A percentile compares a stretch with the other conserved stretches of the same genome.
phyloP scores from a whole-genome alignment of 208 protist genomes.

The Wallacemonas sp. region DNA sequence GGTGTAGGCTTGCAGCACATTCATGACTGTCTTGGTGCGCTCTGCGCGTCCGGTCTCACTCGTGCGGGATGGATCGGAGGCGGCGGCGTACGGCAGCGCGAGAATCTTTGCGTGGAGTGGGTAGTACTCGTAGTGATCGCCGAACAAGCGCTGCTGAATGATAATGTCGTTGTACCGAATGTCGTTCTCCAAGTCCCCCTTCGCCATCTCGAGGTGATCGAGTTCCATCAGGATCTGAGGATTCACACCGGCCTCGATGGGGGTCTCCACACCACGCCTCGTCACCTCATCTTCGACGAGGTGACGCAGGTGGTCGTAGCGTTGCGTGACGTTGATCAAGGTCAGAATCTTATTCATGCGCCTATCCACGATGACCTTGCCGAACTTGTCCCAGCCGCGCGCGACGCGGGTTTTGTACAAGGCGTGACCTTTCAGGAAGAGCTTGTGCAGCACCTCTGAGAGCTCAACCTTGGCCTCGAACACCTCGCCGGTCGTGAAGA shows the following conservation, averaged over 20 bases:
- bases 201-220: constrained; percentile 19
- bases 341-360: constrained; percentile 20
- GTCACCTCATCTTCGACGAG: constrained; percentile 34
- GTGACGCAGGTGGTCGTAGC: constrained; percentile 20
- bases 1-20: not conserved
- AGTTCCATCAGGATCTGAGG: constrained; percentile 34
- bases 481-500: constrained; percentile 44
- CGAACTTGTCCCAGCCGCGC: constrained; percentile 61
- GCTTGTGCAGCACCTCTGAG: constrained; percentile 21
- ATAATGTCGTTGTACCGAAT: constrained; percentile 36
- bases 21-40: not conserved
- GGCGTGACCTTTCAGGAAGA: constrained; percentile 40
- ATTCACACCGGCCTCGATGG: constrained; percentile 45
- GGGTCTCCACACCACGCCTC: constrained; percentile 22
- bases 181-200: constrained; percentile 22
- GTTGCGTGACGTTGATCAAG: constrained; percentile 24
- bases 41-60: not conserved
- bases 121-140: constrained; percentile 79
- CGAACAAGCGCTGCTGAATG: constrained; percentile 43
- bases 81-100: constrained; percentile 13
- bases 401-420: constrained; percentile 37
- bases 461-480: constrained; percentile 28
- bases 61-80: constrained; percentile 1
- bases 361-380: constrained; percentile 36
- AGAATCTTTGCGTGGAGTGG: constrained; percentile 30